Percentiles rank a stretch among this genome's conserved stretches.
These are phyloP conservation scores for Inga oerstediana DNA, from an alignment of 306 rosid genomes.

Conservation along the genomic window DNA sequence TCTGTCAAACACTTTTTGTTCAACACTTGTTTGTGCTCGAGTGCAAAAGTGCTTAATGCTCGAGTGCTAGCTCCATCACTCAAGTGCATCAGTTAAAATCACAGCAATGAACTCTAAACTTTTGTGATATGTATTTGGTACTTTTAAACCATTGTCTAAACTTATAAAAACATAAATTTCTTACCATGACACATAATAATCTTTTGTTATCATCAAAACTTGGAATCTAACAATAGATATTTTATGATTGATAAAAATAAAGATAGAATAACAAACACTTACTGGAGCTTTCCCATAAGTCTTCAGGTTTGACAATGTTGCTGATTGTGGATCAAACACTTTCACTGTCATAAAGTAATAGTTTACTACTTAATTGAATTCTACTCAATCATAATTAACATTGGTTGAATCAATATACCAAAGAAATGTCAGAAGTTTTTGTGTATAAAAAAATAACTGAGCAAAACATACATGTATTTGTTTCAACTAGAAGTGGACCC, in stretches of 20 bases:
- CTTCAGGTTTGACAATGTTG: conserved; percentile 44
- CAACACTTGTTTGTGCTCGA: too few relatives aligned
- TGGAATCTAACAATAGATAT: not conserved
- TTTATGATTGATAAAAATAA: not conserved
- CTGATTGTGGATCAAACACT: conserved; percentile 63
- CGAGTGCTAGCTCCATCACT: too few relatives aligned
- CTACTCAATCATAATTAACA: not conserved
- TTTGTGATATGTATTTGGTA: too few relatives aligned
- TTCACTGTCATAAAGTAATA: conserved; percentile 54
- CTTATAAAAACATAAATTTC: too few relatives aligned
- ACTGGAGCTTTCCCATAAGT: conserved; percentile 81
- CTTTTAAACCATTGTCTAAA: too few relatives aligned
- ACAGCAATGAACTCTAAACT: too few relatives aligned
- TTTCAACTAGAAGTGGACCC: not conserved
- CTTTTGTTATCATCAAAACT: too few relatives aligned
- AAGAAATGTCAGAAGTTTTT: conserved; percentile 4
- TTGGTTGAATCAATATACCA: conserved; percentile 21
- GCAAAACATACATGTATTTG: not conserved
- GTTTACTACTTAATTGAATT: not conserved
- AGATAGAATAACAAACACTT: conserved; percentile 33
- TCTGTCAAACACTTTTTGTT: too few relatives aligned
- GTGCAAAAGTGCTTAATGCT: too few relatives aligned
- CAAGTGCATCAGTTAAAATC: too few relatives aligned
- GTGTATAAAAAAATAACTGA: not conserved
- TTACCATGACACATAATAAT: too few relatives aligned